Base-by-base conservation (phyloP, 306 rosid species). In the Citrullus mucosospermus region DNA sequence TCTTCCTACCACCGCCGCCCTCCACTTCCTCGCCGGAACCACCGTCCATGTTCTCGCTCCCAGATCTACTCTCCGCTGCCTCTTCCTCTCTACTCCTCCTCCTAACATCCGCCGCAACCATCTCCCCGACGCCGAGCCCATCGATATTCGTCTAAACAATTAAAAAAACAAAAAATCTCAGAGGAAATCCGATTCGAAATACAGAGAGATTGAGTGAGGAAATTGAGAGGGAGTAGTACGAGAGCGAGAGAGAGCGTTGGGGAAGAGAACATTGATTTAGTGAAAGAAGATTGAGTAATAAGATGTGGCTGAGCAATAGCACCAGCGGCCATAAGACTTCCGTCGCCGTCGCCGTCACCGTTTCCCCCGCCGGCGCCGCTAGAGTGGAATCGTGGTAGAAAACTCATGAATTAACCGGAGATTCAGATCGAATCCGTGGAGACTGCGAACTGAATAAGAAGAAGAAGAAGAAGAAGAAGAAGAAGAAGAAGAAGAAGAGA, bases 201-300 rank as follows among this genome's bases (percentile, higher is more conserved):
- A 34, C 39, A 43, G 68, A 14, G 46, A 17, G 9, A 43, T 3
- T 6, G 8, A 48, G 48, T 9, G 46, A 43, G 6, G 48, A 2
- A 43, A 43, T 7, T 0, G 39, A 34, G 81, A 66, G 77, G 16
- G 46, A 2, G 18, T 6, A 82, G 83, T 87, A 95, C 97, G 22
- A 95, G 98, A 68, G 96, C 96, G 4, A 95, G 92, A 78, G 97
- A 95, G 54, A 95, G 89, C 4, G 96, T 93, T 3, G 98, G 93
- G 36, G 98, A 91, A 93, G 84, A 88, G 88, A 95, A 95, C 93
- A 92, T 92, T 76, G 98, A 86, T 84, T 94, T 92, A 36, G 96
- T 83, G 71, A 90, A 81, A 77, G 93, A 81, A 71, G 92, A 77
- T 17, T 93, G 92, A 50, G 98, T 79, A 43, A 90, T 84, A 0